Evolutionary conservation across 2,329 filamentous ascomycete genomes (phyloP).

Genomic region (Aspergillus costaricaensis): DNA sequence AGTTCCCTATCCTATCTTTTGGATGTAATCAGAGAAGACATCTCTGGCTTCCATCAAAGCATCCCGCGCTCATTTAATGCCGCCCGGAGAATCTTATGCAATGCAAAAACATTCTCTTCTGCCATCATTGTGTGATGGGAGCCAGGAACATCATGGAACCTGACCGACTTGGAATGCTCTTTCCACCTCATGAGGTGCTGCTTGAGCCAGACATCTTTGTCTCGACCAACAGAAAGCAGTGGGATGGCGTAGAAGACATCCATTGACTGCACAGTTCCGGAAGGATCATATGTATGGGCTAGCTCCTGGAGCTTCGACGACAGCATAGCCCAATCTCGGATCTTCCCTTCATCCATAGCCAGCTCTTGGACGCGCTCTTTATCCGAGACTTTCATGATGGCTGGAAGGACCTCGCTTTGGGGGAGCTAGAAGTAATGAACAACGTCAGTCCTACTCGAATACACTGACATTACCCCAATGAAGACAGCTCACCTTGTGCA

Average conservation of each 20-base stretch:
- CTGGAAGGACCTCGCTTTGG: background rate
- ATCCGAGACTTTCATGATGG: conserved; percentile 3
- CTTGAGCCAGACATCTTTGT: conserved; percentile 3
- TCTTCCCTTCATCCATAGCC: background rate
- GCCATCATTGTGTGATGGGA: conserved; percentile 4
- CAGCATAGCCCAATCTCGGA: conserved; percentile 2
- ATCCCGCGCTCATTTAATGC: background rate
- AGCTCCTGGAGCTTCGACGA: conserved; percentile 4
- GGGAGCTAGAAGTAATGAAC: background rate
- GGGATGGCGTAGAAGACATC: conserved; percentile 8
- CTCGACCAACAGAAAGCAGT: background rate
- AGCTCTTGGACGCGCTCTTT: conserved; percentile 1
- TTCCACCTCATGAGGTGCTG: conserved; percentile 6
- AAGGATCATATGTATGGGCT: conserved; percentile 3
- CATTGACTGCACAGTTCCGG: background rate
- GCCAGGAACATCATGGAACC: conserved; percentile 2
- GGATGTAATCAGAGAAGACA: too few species aligned
- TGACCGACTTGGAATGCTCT: background rate
- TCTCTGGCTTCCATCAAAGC: background rate
- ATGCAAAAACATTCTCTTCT: conserved; percentile 3
- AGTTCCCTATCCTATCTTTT: too few species aligned
- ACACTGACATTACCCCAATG: too few species aligned
- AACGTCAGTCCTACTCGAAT: background rate
- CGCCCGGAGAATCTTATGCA: background rate
- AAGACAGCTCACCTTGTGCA: background rate